Percentiles rank a stretch among this genome's conserved stretches.
These are phyloP conservation scores for Periconia digitata DNA, from an alignment of 2,329 filamentous ascomycete genomes.

Conservation along the genomic window DNA sequence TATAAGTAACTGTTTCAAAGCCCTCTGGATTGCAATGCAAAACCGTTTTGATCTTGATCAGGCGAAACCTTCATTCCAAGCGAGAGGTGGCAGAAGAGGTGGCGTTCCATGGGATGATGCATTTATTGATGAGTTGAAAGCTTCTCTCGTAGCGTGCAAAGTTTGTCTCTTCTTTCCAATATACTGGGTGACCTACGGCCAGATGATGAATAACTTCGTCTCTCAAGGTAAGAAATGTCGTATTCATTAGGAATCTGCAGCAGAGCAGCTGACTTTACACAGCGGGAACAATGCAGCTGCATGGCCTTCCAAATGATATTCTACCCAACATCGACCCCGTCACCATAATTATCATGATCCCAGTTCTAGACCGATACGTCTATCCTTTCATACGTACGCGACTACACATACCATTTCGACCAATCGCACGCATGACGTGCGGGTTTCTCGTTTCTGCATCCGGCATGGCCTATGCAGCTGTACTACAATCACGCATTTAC, in stretches of 20 bases:
- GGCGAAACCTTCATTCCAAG: conserved; percentile 61
- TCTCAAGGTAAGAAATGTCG: conserved; percentile 42
- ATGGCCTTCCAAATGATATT: conserved; percentile 52
- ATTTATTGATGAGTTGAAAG: conserved; percentile 73
- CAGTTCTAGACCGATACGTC: conserved; percentile 47
- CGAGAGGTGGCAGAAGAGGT: conserved; percentile 42
- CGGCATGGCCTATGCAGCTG: conserved; percentile 58
- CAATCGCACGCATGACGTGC: conserved; percentile 57
- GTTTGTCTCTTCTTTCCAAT: conserved; percentile 61
- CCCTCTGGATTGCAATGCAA: conserved; percentile 58
- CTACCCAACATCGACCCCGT: conserved; percentile 53
- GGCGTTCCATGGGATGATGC: conserved; percentile 64
- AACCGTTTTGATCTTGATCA: conserved; percentile 58
- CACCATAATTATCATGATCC: conserved; percentile 50
- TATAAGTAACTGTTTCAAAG: conserved; percentile 55
- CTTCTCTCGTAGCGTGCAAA: conserved; percentile 66
- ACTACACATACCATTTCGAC: conserved; percentile 45
- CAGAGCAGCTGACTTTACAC: neutral
- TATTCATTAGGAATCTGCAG: neutral
- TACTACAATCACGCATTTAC: conserved; percentile 61
- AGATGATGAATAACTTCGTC: conserved; percentile 54
- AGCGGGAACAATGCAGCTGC: conserved; percentile 50
- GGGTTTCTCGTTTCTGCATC: conserved; percentile 57
- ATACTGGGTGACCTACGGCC: conserved; percentile 49
- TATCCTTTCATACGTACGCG: conserved; percentile 49